A percentile compares a stretch with the other conserved stretches of the same genome.
Conservation (phyloP, 352 stramenopile genomes). For the Saprolegnia parasitica region DNA sequence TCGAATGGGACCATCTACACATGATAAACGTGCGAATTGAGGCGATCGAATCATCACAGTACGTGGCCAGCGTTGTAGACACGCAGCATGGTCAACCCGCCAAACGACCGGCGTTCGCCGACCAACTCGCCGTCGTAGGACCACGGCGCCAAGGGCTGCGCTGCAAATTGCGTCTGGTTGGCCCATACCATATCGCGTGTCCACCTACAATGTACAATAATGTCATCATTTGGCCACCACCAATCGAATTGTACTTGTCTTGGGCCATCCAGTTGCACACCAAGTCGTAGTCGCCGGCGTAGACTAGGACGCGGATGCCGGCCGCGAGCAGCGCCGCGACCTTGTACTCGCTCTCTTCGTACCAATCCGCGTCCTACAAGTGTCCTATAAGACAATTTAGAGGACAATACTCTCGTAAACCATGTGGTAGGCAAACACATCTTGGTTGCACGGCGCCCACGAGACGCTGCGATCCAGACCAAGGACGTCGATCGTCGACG, state of each 20-base stretch:
- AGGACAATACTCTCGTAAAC: background rate
- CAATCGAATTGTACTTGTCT: constrained; percentile 30
- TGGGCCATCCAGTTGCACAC: constrained; percentile 69
- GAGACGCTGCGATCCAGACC: constrained; percentile 29
- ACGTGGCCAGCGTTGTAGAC: constrained; percentile 66
- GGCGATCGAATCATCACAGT: constrained; percentile 29
- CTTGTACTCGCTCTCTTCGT: constrained; percentile 50
- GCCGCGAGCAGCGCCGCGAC: constrained; percentile 47
- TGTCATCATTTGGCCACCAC: background rate
- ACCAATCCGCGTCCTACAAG: constrained; percentile 40
- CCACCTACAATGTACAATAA: constrained; percentile 37
- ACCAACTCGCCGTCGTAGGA: constrained; percentile 31
- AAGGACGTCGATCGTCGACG: constrained; percentile 43
- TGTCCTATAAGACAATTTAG: constrained; percentile 1
- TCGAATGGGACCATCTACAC: constrained; percentile 73
- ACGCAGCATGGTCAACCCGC: constrained; percentile 61
- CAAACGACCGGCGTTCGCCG: constrained; percentile 41
- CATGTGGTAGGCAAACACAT: constrained; percentile 21
- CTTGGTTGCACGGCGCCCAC: constrained; percentile 51
- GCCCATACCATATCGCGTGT: constrained; percentile 48
- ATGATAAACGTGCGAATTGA: background rate
- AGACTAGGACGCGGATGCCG: constrained; percentile 68
- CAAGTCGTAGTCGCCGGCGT: constrained; percentile 60
- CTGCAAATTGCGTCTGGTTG: constrained; percentile 36
- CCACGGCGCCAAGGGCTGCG: constrained; percentile 29